Evolutionary conservation across 1,284 basidiomycete genomes (phyloP), one percentile per base, ranked within the genome.

Genomic region (Grifola frondosa): DNA sequence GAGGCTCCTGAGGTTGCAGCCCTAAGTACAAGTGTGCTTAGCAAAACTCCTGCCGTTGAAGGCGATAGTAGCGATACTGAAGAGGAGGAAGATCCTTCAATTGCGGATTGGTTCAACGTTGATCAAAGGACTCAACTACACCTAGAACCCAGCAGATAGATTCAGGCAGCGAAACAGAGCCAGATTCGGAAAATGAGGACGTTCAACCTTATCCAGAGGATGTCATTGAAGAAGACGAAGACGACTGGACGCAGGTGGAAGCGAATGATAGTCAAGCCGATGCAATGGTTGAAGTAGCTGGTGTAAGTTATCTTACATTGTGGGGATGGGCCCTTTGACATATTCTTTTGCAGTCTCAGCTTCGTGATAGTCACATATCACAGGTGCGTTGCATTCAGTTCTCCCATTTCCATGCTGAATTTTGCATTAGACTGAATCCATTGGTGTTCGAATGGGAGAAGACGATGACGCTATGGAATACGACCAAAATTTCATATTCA

Each of bases 401-500:
- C 25, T 17, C 8, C 10, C 15, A 4, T 20, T 22, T 6, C 37
- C 19, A 8, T n/a, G n/a, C n/a, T n/a, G n/a, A n/a, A n/a, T n/a
- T n/a, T n/a, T n/a, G n/a, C n/a, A n/a, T n/a, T 25, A 42, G 3
- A 46, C 54, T 23, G 46, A 43, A 6, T 22, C 54, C 5, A 35
- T 36, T 12, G 45, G 40, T 13, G 44, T 50, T 17, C 47, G 48
- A 31, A 90, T 91, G 84, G 89, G 87, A 8, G 84, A 86, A 53
- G 71, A 69, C 21, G 73, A 79, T 1, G 59, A 63, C 24, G 84
- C 78, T 1, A 82, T 78, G 73, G 78, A 84, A 47, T 92, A 94
- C 53, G 90, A 94, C 60, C 73, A 80, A 35, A 75, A 83, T 13
- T 65, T 69, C 45, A 84, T 90, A 40, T 94, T 95, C 67, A 81